phyloP scores from a whole-genome alignment of 2,329 filamentous ascomycete species.

The Sarocladium kiliense region DNA sequence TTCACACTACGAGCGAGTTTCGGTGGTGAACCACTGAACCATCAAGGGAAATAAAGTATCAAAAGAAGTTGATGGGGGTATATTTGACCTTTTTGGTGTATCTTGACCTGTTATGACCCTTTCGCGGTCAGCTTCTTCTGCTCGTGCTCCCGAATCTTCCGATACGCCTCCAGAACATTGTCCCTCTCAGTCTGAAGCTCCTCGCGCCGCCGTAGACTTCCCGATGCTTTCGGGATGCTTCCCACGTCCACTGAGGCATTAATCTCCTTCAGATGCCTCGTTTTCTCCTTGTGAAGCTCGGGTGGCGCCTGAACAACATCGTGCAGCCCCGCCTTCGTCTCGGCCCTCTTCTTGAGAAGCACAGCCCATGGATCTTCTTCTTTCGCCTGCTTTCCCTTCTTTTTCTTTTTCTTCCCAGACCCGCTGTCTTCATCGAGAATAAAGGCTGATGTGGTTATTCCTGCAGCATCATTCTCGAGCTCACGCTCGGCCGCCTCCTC shows the following conservation, averaged over 20 bases:
- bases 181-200: constrained; percentile 30
- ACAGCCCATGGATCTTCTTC: constrained; percentile 73
- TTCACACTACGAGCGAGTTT: too few relatives aligned
- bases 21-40: neutral
- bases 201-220: constrained; percentile 33
- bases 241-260: constrained; percentile 28
- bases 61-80: neutral
- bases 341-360: constrained; percentile 61
- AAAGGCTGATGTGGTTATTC: constrained; percentile 42
- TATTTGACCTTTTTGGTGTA: neutral
- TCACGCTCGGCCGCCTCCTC: constrained; percentile 60
- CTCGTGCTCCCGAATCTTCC: constrained; percentile 31
- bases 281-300: constrained; percentile 50
- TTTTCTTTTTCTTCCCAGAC: constrained; percentile 29
- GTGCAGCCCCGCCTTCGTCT: constrained; percentile 44
- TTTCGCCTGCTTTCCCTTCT: constrained; percentile 38
- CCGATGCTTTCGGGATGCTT: constrained; percentile 32
- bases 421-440: constrained; percentile 22
- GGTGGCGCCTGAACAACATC: constrained; percentile 73
- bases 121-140: constrained; percentile 25
- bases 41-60: too few relatives aligned
- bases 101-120: neutral
- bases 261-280: constrained; percentile 27
- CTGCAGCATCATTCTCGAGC: constrained; percentile 51
- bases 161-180: constrained; percentile 32